Conservation (phyloP, 768 basidiomycete genomes). For the Harrya chromipes region DNA sequence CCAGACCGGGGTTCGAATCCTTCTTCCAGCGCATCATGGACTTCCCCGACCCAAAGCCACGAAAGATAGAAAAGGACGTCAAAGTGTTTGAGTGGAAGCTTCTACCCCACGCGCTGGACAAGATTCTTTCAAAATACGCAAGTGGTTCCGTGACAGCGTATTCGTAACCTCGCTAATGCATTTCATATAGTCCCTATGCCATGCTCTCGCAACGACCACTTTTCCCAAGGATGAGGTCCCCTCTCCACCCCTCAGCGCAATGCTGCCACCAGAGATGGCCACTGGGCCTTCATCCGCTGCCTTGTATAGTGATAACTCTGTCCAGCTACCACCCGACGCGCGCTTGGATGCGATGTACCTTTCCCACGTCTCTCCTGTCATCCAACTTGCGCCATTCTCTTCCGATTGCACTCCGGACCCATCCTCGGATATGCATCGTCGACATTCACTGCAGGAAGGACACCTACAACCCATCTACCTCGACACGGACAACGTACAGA, state of each 20-base stretch:
- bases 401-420: conserved; percentile 12
- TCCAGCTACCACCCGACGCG: conserved; percentile 11
- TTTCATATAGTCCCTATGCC: conserved; percentile 42
- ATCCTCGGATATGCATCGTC: conserved; percentile 11
- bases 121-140: conserved; percentile 84
- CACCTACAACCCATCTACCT: conserved; percentile 22
- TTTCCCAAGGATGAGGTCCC: conserved; percentile 17
- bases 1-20: conserved; percentile 71
- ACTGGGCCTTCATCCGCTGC: conserved; percentile 13
- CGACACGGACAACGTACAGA: conserved; percentile 19
- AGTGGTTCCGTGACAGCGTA: conserved; percentile 27
- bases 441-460: conserved; percentile 21
- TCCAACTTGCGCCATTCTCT: conserved; percentile 18
- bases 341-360: conserved; percentile 18
- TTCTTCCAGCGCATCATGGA: conserved; percentile 98
- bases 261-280: conserved; percentile 16
- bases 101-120: conserved; percentile 70
- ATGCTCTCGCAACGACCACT: conserved; percentile 35
- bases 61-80: conserved; percentile 97
- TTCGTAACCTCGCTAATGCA: not conserved
- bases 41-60: conserved; percentile 89
- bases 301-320: conserved; percentile 4
- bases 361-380: conserved; percentile 18
- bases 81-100: conserved; percentile 79
- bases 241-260: conserved; percentile 31